Evolutionary conservation across 306 rosid genomes (phyloP).

Genomic region (Trifolium repens): DNA sequence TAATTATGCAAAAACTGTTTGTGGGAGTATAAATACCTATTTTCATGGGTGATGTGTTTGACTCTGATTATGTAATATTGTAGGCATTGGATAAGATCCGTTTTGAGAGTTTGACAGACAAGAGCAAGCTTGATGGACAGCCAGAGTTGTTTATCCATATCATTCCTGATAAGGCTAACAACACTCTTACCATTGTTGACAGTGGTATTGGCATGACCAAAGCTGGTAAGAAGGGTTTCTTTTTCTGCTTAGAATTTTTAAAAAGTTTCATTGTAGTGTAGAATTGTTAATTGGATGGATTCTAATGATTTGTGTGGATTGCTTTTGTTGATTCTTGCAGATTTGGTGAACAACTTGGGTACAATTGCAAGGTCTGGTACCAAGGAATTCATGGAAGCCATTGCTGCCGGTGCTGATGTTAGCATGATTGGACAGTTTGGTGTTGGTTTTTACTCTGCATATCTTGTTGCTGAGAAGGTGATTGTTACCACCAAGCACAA

Average conservation of each 20-base stretch:
- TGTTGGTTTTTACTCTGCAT: constrained; percentile 89
- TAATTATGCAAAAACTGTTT: neutral
- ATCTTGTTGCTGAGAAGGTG: constrained; percentile 88
- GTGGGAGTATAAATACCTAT: too few relatives aligned
- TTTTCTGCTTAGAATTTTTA: neutral
- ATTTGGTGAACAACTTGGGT: constrained; percentile 91
- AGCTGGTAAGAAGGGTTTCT: constrained; percentile 59
- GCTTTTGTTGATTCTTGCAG: constrained; percentile 36
- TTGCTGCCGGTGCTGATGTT: constrained; percentile 93
- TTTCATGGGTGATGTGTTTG: neutral
- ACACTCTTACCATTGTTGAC: constrained; percentile 65
- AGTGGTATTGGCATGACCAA: constrained; percentile 96
- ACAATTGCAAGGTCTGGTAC: constrained; percentile 93
- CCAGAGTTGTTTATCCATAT: constrained; percentile 86
- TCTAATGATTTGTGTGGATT: neutral
- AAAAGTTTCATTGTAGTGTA: neutral
- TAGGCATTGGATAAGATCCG: constrained; percentile 86
- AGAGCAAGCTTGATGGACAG: constrained; percentile 87
- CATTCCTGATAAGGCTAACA: constrained; percentile 79
- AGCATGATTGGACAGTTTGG: constrained; percentile 96
- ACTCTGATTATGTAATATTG: neutral
- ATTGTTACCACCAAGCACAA: constrained; percentile 80
- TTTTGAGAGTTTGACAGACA: constrained; percentile 81
- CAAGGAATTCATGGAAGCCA: constrained; percentile 93
- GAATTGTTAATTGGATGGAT: neutral